A percentile compares a stretch with the other conserved stretches of the same genome.
These are phyloP conservation scores for Trichoderma oligosporum DNA, from an alignment of 2,329 filamentous ascomycete species.

Conservation along the genomic window DNA sequence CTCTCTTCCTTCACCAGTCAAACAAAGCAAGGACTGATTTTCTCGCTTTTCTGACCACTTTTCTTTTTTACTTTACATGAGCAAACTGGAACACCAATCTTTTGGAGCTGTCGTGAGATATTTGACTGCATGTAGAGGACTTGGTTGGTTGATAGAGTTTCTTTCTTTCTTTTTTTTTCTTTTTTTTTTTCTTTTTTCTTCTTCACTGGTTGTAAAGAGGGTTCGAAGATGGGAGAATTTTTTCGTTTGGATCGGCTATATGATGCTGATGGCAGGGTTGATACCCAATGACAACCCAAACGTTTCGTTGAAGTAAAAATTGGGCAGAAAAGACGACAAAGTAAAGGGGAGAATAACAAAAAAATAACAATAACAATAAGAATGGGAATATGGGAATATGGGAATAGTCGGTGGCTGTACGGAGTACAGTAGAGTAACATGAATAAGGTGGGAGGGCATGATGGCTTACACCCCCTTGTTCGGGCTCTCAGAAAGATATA, in stretches of 20 bases:
- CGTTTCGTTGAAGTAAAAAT: neutral
- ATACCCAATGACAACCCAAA: slow-evolving; percentile 11
- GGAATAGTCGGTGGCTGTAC: neutral
- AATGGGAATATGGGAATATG: neutral
- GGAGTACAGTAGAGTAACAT: neutral
- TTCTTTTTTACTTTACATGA: neutral
- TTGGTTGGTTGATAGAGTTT: neutral
- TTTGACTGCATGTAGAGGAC: neutral
- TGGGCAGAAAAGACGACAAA: neutral
- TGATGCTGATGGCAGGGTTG: slow-evolving; percentile 10
- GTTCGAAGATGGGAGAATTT: neutral
- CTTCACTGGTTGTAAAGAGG: neutral
- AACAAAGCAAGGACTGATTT: neutral
- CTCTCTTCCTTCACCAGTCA: too few species aligned
- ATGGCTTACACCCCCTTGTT: neutral
- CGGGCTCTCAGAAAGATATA: neutral
- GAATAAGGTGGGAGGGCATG: slow-evolving; percentile 2
- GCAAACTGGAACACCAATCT: neutral
- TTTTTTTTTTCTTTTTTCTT: neutral
- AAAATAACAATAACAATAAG: neutral
- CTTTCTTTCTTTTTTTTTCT: neutral
- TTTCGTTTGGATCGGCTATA: neutral
- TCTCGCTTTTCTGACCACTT: neutral
- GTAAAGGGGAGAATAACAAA: neutral
- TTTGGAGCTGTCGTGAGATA: neutral